A percentile compares a stretch with the other conserved stretches of the same genome.
phyloP scores from a whole-genome alignment of 352 stramenopile genomes.

The Hyaloperonospora brassicae region DNA sequence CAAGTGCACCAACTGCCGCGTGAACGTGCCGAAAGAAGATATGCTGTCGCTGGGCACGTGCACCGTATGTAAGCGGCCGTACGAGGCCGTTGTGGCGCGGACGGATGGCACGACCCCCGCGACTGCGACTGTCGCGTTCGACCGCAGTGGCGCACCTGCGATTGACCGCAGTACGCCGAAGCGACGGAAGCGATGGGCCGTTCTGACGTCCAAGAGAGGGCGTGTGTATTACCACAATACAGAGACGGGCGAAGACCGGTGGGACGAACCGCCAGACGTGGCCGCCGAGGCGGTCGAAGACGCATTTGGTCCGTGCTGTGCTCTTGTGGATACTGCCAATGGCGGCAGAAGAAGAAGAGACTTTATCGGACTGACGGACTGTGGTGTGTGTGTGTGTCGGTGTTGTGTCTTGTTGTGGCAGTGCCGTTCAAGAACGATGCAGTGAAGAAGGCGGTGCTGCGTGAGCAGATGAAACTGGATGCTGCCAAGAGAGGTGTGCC shows the following conservation, averaged over 20 bases:
- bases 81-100: constrained; percentile 27
- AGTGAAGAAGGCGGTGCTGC: constrained; percentile 70
- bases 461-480: constrained; percentile 68
- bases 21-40: constrained; percentile 79
- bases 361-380: neutral
- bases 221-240: constrained; percentile 81
- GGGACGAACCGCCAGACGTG: constrained; percentile 59
- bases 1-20: constrained; percentile 58
- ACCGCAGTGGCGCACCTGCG: constrained; percentile 6
- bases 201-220: constrained; percentile 53
- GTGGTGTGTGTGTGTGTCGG: constrained; percentile 2
- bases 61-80: constrained; percentile 43
- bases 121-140: constrained; percentile 40
- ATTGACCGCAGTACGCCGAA: too few species aligned
- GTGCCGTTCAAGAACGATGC: constrained; percentile 80
- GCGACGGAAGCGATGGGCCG: constrained; percentile 50
- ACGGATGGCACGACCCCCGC: constrained; percentile 20
- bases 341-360: too few species aligned
- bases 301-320: constrained; percentile 38
- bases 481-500: constrained; percentile 61
- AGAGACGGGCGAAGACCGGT: constrained; percentile 72
- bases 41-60: constrained; percentile 55
- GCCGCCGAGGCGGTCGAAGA: constrained; percentile 54
- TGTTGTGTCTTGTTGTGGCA: constrained; percentile 17
- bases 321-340: too few species aligned